A percentile compares a stretch with the other conserved stretches of the same genome.
Conservation (phyloP, 495 filamentous ascomycete species). For the Melanomma pulvis-pyrius region DNA sequence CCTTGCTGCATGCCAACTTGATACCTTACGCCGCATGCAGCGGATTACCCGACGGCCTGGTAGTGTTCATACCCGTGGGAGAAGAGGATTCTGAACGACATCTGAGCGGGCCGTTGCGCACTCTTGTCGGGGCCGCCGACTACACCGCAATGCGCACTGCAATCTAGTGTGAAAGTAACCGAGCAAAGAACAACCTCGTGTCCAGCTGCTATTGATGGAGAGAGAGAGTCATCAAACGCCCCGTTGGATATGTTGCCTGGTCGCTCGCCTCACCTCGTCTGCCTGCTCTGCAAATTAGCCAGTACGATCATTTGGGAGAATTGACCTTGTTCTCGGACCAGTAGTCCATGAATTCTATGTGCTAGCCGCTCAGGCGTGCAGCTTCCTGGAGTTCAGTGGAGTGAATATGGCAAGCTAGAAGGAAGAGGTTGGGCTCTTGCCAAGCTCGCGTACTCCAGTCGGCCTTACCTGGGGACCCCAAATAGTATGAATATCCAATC, state of each 20-base stretch:
- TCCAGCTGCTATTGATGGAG: neutral
- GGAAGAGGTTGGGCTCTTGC: neutral
- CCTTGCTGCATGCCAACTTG: neutral
- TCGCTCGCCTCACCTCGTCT: neutral
- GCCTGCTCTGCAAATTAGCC: neutral
- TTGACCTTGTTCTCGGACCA: neutral
- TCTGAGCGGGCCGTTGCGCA: neutral
- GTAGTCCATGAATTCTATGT: neutral
- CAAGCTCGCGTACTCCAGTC: neutral
- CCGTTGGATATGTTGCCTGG: neutral
- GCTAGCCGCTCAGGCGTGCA: neutral
- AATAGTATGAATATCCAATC: neutral
- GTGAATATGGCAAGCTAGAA: neutral
- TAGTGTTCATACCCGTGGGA: neutral
- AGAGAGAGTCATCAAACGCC: constrained; percentile 22
- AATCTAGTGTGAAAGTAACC: neutral
- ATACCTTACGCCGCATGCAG: neutral
- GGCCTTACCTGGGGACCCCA: neutral
- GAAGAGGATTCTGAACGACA: neutral
- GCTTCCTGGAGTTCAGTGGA: neutral
- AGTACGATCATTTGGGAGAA: neutral
- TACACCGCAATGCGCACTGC: neutral
- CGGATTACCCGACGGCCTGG: neutral
- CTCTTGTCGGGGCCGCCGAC: neutral
- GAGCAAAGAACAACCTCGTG: neutral